These are phyloP conservation scores for Tilletia setariae DNA, from an alignment of 1,284 basidiomycete species.

Conservation along the genomic window DNA sequence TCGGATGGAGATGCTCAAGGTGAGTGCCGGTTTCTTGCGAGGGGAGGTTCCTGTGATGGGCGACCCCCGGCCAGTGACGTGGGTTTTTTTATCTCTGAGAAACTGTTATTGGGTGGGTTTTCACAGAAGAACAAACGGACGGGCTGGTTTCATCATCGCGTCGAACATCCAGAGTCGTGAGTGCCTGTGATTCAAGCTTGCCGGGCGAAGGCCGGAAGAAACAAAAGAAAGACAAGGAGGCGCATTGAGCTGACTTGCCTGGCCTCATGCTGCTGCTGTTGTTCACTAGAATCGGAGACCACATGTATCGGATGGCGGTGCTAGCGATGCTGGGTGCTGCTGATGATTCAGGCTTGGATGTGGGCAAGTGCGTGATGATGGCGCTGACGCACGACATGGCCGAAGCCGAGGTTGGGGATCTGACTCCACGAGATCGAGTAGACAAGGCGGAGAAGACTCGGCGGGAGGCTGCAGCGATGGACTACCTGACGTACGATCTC, in stretches of 20 bases:
- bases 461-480: constrained; percentile 85
- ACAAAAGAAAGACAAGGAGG: too few relatives aligned
- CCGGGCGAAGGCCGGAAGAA: too few relatives aligned
- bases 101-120: too few relatives aligned
- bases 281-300: constrained; percentile 69
- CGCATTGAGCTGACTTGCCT: too few relatives aligned
- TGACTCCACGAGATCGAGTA: constrained; percentile 83
- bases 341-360: constrained; percentile 48
- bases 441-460: constrained; percentile 73
- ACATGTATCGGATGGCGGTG: constrained; percentile 96
- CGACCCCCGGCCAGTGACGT: not conserved
- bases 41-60: too few relatives aligned
- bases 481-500: constrained; percentile 76
- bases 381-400: constrained; percentile 90
- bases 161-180: constrained; percentile 58
- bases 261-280: not conserved
- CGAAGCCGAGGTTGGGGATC: constrained; percentile 94
- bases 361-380: constrained; percentile 78
- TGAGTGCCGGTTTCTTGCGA: too few relatives aligned
- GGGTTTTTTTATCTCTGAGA: too few relatives aligned
- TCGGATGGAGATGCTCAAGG: constrained; percentile 45
- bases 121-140: constrained; percentile 37
- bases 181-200: not conserved
- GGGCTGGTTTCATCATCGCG: constrained; percentile 51
- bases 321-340: constrained; percentile 74